Evolutionary conservation across 2,329 filamentous ascomycete genomes (phyloP).

Genomic region (Xylariales sp.): DNA sequence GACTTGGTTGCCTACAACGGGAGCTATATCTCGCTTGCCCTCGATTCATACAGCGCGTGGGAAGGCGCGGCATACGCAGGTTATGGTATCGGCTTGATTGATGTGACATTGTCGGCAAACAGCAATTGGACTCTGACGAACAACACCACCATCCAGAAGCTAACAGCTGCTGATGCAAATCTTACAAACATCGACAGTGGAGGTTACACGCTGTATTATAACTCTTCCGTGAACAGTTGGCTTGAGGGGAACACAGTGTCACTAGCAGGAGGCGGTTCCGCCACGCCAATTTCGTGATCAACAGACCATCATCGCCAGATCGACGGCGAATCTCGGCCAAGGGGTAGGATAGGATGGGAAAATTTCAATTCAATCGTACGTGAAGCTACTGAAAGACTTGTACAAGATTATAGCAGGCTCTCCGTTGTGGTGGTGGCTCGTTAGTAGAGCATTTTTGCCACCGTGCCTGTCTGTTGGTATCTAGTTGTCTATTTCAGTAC

Average conservation of each 20-base stretch:
- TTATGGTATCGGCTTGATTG: conserved; percentile 4
- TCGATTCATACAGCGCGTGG: conserved; percentile 2
- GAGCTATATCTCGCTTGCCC: conserved; percentile 2
- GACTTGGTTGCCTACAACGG: conserved; percentile 6
- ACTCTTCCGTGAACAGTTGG: conserved; percentile 2
- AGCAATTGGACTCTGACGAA: conserved; percentile 5
- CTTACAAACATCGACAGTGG: conserved; percentile 5
- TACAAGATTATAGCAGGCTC: no score
- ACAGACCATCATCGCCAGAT: no score
- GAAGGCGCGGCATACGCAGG: not conserved
- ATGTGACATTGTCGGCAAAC: not conserved
- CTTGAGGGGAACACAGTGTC: not conserved
- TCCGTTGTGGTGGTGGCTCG: no score
- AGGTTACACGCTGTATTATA: conserved; percentile 5
- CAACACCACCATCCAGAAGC: conserved; percentile 4
- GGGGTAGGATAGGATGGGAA: no score
- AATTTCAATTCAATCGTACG: no score
- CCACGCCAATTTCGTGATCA: conserved; percentile 1
- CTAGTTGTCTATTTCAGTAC: no score
- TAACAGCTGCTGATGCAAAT: not conserved
- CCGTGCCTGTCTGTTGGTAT: no score
- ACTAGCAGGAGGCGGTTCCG: conserved; percentile 2
- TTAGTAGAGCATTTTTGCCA: no score
- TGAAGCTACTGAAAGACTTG: no score
- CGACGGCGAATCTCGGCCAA: no score